Base-by-base conservation (phyloP, 805 yeast genomes). In the Yarrowia sp. region DNA sequence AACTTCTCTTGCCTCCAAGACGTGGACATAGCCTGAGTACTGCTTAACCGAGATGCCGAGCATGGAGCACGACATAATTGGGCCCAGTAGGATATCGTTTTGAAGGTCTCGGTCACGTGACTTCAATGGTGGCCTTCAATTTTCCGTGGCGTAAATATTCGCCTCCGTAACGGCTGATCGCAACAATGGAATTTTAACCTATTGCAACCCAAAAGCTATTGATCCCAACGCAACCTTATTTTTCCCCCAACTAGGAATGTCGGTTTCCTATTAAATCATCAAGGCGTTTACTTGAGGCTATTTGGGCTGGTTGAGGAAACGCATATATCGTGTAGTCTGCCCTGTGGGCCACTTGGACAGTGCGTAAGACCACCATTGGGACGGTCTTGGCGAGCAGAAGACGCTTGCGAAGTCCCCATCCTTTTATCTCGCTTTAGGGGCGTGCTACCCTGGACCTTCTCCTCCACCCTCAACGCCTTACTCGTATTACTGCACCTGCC, bases 1-100 rank as follows among this genome's bases (percentile, higher is more conserved):
- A 38, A 36, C 58, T 52, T 52, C 43, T 50, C 58, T 17, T 52
- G 56, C 56, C 56, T 33, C 56, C 56, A 52, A 14, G 58, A 52
- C 43, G 58, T 52, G 58, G 19, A 38, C 10, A n/a, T 8, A 9
- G 58, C 15, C 34, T 52, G 58, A 38, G 43, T 43, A 52, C 38
- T 19, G 58, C 43, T 9, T 30, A 30, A 30, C 52, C 52, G 36
- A 47, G 52, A 36, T 5, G 38, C 30, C 7, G 30, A 7, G 30
- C 30, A 24, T 7, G 3, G 30, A 24, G 30, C 30, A 24, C 30
- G 30, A 7, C 30, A 24, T 24, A 24, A 24, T 24, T 24, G 30
- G 30, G 6, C 30, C 30, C 30, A 24, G 30, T 24, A 24, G 30
- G 30, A 24, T n/a, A 17, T 8, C 17, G 10, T 8, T 14, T 2